Evolutionary conservation across 2,329 filamentous ascomycete genomes (phyloP).

Genomic region (Purpureocillium lavendulum): DNA sequence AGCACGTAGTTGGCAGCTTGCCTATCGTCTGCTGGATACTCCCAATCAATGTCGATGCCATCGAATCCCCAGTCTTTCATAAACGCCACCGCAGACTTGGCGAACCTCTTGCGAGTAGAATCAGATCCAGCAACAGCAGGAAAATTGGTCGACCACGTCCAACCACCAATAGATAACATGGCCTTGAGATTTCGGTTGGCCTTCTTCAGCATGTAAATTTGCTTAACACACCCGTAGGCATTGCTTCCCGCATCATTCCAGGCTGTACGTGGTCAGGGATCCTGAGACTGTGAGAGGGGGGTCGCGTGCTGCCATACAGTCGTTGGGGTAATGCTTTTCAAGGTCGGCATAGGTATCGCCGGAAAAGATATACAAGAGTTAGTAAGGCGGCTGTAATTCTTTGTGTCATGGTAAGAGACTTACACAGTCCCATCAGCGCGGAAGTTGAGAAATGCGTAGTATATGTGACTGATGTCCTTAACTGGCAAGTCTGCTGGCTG

Average conservation of each 20-base stretch:
- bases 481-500: slow-evolving; percentile 62
- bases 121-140: slow-evolving; percentile 54
- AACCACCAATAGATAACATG: slow-evolving; percentile 72
- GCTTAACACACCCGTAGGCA: slow-evolving; percentile 70
- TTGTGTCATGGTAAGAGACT: slow-evolving; percentile 11
- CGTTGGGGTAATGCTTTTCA: slow-evolving; percentile 61
- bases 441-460: slow-evolving; percentile 78
- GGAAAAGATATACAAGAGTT: slow-evolving; percentile 33
- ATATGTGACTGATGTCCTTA: slow-evolving; percentile 62
- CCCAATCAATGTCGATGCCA: slow-evolving; percentile 35
- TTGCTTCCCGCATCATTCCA: slow-evolving; percentile 55
- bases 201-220: slow-evolving; percentile 69
- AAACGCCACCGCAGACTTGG: slow-evolving; percentile 56
- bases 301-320: no score
- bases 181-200: slow-evolving; percentile 66
- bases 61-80: slow-evolving; percentile 64
- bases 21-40: slow-evolving; percentile 23
- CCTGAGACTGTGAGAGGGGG: no score
- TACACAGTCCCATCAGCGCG: slow-evolving; percentile 61
- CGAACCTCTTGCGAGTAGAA: slow-evolving; percentile 53
- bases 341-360: slow-evolving; percentile 61
- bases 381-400: neutral
- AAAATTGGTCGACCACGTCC: slow-evolving; percentile 73
- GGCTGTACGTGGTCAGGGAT: slow-evolving; percentile 4
- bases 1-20: slow-evolving; percentile 31